Percentiles rank a stretch among this genome's conserved stretches.
These are phyloP conservation scores for Tritrichomonas musculus DNA, from an alignment of 208 protist species.

Conservation along the genomic window DNA sequence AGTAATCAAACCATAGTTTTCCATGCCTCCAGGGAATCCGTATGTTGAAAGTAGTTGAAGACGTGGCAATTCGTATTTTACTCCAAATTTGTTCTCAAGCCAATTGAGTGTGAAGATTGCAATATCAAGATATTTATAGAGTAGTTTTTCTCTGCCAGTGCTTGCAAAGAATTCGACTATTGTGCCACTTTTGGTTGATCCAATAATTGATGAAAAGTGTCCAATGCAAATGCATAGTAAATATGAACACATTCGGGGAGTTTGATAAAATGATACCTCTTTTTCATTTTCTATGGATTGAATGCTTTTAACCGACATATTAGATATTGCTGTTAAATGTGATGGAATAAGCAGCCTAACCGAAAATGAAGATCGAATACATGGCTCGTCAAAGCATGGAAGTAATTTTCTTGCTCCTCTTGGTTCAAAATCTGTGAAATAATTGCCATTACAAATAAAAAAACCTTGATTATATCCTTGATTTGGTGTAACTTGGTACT, in stretches of 20 bases:
- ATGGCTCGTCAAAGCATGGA: constrained; percentile 47
- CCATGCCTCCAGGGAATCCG: constrained; percentile 17
- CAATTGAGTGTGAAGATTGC: not conserved
- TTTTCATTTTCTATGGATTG: not conserved
- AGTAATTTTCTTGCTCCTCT: constrained; percentile 39
- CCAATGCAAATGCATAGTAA: not conserved
- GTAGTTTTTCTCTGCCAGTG: not conserved
- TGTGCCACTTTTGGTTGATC: not conserved
- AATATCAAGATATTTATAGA: not conserved
- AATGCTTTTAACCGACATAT: not conserved
- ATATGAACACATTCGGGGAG: constrained; percentile 27
- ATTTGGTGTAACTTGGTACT: not conserved
- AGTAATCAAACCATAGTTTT: constrained; percentile 35
- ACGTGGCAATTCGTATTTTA: not conserved
- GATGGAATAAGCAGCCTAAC: not conserved
- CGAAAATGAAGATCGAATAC: not conserved
- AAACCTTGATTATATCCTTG: not conserved
- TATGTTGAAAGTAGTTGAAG: not conserved
- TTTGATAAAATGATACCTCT: not conserved
- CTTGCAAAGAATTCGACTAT: not conserved
- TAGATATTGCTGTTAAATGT: not conserved
- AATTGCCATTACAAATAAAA: not conserved
- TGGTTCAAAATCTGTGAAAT: constrained; percentile 41
- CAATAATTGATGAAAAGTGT: not conserved
- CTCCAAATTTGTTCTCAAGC: not conserved